Percentiles rank a stretch among this genome's conserved stretches.
These are phyloP conservation scores for Sporisorium iseilematis-ciliati DNA, from an alignment of 1,284 basidiomycete species.

Conservation along the genomic window DNA sequence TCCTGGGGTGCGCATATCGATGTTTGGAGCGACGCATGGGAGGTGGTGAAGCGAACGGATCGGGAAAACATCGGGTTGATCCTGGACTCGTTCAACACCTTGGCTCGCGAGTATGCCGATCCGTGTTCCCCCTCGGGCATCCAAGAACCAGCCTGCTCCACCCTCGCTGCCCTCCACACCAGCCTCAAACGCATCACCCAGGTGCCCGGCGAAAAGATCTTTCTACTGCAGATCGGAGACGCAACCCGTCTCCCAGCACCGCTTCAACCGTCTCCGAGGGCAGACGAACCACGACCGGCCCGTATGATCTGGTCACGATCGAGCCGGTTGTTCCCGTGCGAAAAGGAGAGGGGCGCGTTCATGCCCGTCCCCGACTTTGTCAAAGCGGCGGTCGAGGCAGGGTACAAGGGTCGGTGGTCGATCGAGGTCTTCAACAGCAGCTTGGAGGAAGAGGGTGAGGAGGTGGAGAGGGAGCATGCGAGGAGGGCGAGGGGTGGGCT, in stretches of 20 bases:
- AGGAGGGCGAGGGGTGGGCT: slow-evolving; percentile 43
- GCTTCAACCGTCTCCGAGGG: slow-evolving; percentile 42
- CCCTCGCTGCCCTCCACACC: background rate
- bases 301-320: slow-evolving; percentile 69
- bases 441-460: slow-evolving; percentile 27
- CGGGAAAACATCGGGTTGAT: slow-evolving; percentile 68
- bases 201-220: slow-evolving; percentile 28
- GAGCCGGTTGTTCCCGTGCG: slow-evolving; percentile 68
- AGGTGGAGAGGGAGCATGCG: slow-evolving; percentile 59
- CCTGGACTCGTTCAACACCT: slow-evolving; percentile 70
- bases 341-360: slow-evolving; percentile 65
- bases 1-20: slow-evolving; percentile 51
- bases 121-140: slow-evolving; percentile 36
- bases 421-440: slow-evolving; percentile 70
- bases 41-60: slow-evolving; percentile 56
- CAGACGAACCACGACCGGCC: slow-evolving; percentile 61
- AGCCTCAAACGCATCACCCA: background rate
- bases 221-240: slow-evolving; percentile 44
- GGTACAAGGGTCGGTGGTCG: slow-evolving; percentile 68
- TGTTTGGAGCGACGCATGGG: slow-evolving; percentile 67
- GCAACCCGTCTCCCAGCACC: slow-evolving; percentile 16
- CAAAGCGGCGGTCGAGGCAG: slow-evolving; percentile 52
- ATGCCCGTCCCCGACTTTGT: slow-evolving; percentile 68
- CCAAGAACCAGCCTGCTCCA: slow-evolving; percentile 12
- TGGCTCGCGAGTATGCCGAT: slow-evolving; percentile 68